phyloP scores from a whole-genome alignment of 2,329 filamentous ascomycete species.

The Aspergillus viridinutans region DNA sequence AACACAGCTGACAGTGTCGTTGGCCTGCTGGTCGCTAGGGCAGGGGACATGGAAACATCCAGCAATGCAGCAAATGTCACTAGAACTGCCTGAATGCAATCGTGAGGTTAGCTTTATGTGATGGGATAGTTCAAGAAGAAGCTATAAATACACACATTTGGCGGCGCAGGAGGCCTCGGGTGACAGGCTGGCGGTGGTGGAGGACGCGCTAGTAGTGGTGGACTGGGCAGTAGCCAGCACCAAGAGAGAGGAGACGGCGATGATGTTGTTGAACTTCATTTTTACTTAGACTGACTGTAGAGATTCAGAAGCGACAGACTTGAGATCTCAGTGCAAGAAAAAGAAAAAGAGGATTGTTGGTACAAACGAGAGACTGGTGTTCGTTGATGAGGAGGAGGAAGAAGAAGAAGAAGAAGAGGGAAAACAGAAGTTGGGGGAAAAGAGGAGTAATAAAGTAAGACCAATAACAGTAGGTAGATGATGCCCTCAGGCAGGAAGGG shows the following conservation, averaged over 20 bases:
- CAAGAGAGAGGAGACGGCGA: conserved; percentile 44
- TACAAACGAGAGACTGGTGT: conserved; percentile 9
- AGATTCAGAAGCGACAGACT: conserved; percentile 11
- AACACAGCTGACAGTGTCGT: conserved; percentile 51
- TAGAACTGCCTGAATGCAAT: conserved; percentile 31
- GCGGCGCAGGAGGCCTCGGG: conserved; percentile 32
- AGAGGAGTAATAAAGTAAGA: conserved; percentile 3
- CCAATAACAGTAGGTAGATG: not conserved
- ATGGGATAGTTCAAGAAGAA: not conserved
- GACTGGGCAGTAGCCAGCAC: conserved; percentile 43
- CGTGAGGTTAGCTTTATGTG: not conserved
- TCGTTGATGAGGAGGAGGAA: conserved; percentile 4
- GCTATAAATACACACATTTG: conserved; percentile 27
- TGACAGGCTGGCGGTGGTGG: conserved; percentile 31
- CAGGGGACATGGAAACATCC: conserved; percentile 50
- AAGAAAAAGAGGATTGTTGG: not conserved
- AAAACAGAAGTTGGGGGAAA: conserved; percentile 7
- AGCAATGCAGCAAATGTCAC: conserved; percentile 50
- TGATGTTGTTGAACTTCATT: conserved; percentile 40
- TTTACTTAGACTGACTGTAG: conserved; percentile 10
- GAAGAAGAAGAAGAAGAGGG: conserved; percentile 6
- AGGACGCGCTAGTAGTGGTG: conserved; percentile 22
- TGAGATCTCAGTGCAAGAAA: conserved; percentile 2
- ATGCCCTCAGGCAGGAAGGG: not conserved
- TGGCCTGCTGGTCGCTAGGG: conserved; percentile 47